These are phyloP conservation scores for Zymoseptoria ardabiliae DNA, from an alignment of 2,329 filamentous ascomycete species.

Conservation along the genomic window DNA sequence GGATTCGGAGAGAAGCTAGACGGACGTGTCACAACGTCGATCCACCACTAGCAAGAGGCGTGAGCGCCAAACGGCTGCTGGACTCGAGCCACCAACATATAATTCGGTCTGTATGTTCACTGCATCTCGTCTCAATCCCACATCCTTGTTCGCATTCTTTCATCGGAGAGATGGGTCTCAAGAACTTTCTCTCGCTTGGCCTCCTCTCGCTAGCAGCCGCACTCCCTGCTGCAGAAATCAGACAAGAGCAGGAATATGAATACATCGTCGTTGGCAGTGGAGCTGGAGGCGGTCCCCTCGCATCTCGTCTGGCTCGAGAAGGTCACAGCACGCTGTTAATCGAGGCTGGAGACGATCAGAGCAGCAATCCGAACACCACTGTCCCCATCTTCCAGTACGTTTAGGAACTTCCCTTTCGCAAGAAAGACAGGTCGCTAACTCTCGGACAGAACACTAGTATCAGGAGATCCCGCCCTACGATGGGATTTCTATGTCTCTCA, in stretches of 20 bases:
- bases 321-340: slow-evolving; percentile 55
- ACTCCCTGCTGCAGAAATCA: not conserved
- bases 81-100: not conserved
- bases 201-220: not conserved
- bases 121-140: not conserved
- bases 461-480: slow-evolving; percentile 47
- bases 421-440: too few relatives aligned
- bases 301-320: slow-evolving; percentile 52
- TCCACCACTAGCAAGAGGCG: not conserved
- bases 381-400: slow-evolving; percentile 44
- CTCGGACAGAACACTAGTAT: too few relatives aligned
- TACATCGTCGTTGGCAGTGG: slow-evolving; percentile 58
- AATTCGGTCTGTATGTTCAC: not conserved
- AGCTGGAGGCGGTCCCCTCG: slow-evolving; percentile 52
- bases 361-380: slow-evolving; percentile 43
- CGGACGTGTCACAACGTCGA: not conserved
- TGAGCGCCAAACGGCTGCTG: not conserved
- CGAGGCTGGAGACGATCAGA: slow-evolving; percentile 54
- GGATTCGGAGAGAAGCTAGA: not conserved
- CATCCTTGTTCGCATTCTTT: not conserved
- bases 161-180: not conserved
- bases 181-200: not conserved
- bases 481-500: slow-evolving; percentile 62
- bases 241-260: slow-evolving; percentile 41
- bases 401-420: too few relatives aligned